Evolutionary conservation across 148 eudicot species (phyloP).

Genomic region (Rhododendron ferrugineum): DNA sequence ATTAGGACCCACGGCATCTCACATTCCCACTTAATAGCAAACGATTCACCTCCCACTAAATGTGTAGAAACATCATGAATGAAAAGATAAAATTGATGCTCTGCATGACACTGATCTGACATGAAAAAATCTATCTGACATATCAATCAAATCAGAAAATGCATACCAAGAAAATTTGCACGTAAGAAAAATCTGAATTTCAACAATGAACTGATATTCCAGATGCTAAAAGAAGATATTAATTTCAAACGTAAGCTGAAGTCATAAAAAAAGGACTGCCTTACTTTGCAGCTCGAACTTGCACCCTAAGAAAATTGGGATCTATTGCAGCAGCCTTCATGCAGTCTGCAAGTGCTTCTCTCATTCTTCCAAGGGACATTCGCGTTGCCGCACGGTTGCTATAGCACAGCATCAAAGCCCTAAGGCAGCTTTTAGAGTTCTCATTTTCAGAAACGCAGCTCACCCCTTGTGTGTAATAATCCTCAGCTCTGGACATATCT

Average conservation of each 20-base stretch:
- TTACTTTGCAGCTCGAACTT: slow-evolving; percentile 94
- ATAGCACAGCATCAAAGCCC: slow-evolving; percentile 85
- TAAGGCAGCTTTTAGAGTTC: slow-evolving; percentile 60
- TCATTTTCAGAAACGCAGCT: slow-evolving; percentile 66
- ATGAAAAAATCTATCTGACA: neutral
- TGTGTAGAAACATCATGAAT: neutral
- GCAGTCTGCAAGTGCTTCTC: slow-evolving; percentile 84
- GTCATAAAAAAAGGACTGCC: slow-evolving; percentile 3
- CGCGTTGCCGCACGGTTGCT: slow-evolving; percentile 96
- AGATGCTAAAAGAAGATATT: neutral
- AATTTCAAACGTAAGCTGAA: slow-evolving; percentile 2
- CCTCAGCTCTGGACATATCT: slow-evolving; percentile 76
- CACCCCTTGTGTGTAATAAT: slow-evolving; percentile 77
- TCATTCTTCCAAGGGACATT: slow-evolving; percentile 77
- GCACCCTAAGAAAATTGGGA: slow-evolving; percentile 78
- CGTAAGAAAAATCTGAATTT: neutral
- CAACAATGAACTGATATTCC: neutral
- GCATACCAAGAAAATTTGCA: neutral
- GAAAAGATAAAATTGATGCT: neutral
- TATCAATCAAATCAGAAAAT: neutral
- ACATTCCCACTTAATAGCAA: neutral
- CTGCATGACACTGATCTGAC: neutral
- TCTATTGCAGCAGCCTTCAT: slow-evolving; percentile 64
- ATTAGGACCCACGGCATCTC: neutral
- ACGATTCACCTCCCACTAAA: neutral